Conservation (phyloP, 2,329 filamentous ascomycete genomes). For the Nemania sp. region DNA sequence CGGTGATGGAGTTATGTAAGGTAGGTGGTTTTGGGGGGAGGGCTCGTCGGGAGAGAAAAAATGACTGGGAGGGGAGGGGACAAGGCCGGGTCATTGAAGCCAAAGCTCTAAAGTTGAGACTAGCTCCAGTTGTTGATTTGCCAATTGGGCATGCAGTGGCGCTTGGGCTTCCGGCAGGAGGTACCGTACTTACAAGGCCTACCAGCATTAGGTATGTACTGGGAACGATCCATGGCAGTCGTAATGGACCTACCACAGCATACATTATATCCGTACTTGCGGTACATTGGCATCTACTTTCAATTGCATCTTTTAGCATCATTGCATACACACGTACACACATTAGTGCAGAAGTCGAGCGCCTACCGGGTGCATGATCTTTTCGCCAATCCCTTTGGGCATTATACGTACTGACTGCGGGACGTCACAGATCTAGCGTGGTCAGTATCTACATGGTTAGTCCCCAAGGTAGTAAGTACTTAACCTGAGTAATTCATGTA, state of each 20-base stretch:
- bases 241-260: slow-evolving; percentile 14
- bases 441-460: too few species aligned
- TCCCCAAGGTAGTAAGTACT: background rate
- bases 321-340: too few species aligned
- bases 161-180: slow-evolving; percentile 19
- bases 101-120: slow-evolving; percentile 26
- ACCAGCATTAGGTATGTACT: too few species aligned
- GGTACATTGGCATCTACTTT: too few species aligned
- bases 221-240: too few species aligned
- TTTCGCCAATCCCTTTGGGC: too few species aligned
- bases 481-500: background rate
- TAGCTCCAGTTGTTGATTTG: slow-evolving; percentile 26
- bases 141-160: slow-evolving; percentile 25
- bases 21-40: slow-evolving; percentile 15
- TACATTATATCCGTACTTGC: too few species aligned
- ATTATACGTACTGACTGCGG: too few species aligned
- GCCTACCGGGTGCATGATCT: too few species aligned
- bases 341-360: too few species aligned
- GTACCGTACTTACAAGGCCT: background rate
- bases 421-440: too few species aligned
- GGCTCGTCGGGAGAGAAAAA: slow-evolving; percentile 21
- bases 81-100: slow-evolving; percentile 13
- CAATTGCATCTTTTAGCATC: too few species aligned
- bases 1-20: slow-evolving; percentile 29
- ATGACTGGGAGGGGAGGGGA: slow-evolving; percentile 26